Evolutionary conservation across 352 stramenopile species (phyloP).

Genomic region (Pythium plurisporium): DNA sequence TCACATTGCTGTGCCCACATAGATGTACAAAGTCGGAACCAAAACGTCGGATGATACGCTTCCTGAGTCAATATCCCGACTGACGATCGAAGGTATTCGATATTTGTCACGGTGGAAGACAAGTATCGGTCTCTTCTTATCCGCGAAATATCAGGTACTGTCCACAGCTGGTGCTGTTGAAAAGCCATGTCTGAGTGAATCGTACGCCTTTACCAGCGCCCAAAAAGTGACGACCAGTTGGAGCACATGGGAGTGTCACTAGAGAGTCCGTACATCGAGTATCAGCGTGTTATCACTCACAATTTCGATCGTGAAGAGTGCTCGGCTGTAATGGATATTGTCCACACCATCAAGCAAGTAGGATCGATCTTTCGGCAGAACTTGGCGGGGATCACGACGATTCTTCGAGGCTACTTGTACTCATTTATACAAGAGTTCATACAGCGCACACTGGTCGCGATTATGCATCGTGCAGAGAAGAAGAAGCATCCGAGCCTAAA

Average conservation of each 20-base stretch:
- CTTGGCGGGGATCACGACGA: constrained; percentile 30
- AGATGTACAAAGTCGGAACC: neutral
- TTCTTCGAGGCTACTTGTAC: constrained; percentile 59
- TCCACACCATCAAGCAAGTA: constrained; percentile 71
- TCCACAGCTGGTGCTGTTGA: no score
- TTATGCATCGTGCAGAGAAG: constrained; percentile 84
- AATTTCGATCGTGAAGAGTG: constrained; percentile 70
- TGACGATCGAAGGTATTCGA: constrained; percentile 14
- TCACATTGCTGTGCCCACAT: no score
- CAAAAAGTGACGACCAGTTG: constrained; percentile 28
- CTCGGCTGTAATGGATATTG: constrained; percentile 48
- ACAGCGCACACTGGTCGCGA: constrained; percentile 65
- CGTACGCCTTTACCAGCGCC: no score
- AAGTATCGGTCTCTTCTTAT: constrained; percentile 17
- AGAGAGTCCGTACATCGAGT: constrained; percentile 44
- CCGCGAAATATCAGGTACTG: constrained; percentile 18
- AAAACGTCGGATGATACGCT: neutral
- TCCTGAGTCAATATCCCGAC: neutral
- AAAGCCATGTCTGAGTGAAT: no score
- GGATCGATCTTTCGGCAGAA: constrained; percentile 34
- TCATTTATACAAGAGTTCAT: constrained; percentile 62
- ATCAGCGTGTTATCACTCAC: constrained; percentile 65
- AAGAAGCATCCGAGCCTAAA: constrained; percentile 64
- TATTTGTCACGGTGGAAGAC: constrained; percentile 18
- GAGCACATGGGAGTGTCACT: constrained; percentile 22